Evolutionary conservation across 1,284 basidiomycete genomes (phyloP), one percentile per base, ranked within the genome.

Genomic region (Cryptococcus sp.): DNA sequence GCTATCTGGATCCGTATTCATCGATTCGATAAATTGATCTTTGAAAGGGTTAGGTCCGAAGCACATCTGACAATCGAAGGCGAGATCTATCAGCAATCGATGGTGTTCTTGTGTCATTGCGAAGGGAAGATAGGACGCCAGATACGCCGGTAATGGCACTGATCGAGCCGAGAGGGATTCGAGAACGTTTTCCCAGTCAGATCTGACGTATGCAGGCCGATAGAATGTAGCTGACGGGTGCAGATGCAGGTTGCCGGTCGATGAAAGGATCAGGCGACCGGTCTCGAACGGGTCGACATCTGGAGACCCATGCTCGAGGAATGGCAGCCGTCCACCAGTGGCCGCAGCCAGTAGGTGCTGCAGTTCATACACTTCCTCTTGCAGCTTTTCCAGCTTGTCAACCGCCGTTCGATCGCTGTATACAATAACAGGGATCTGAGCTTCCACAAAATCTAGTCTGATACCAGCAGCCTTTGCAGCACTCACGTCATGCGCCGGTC

Each of bases 201-300:
- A 58, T 19, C 52, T 60, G 6, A 63, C 53, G 48, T 64, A 55
- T 0, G 65, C 63, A 1, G 65, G 65, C 3, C 53, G 54, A 49
- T 67, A 67, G 54, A 67, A 67, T n/a, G 65, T 67, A 13, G 65
- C 63, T 3, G 60, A 59, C 1, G 65, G 63, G 35, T 51, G 62
- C 13, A 67, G 63, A 50, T 67, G 65, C 10, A 67, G 57, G 40
- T 61, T 63, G 25, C 65, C 65, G 1, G 60, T 63, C 10, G 53
- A 55, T 1, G 63, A 58, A 2, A 67, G 57, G 15, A 65, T 61
- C 23, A 64, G 50, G 5, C 63, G 54, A 0, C 65, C 65, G 0
- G 63, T 65, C 15, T 61, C 58, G 22, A 65, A 67, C 16, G 65
- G 65, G 35, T 47, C 45, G n/a, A 47, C 25, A 20, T 47, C 53